Base-by-base conservation (phyloP, 2,329 filamentous ascomycete species). In the Sporothrix luriei region DNA sequence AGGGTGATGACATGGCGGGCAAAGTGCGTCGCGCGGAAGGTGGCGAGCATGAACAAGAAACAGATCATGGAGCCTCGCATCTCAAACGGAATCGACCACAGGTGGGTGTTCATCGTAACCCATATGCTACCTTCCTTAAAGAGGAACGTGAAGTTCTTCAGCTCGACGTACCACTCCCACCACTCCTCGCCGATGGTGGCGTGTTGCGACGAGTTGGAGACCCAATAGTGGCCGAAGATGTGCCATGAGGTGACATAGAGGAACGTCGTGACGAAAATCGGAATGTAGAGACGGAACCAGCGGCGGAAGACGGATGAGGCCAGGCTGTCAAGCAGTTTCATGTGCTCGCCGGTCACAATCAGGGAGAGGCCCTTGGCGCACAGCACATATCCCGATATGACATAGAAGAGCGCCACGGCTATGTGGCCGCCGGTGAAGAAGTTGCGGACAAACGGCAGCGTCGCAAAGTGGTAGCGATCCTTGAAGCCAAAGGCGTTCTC, bases 81-180 rank as follows among this genome's bases (percentile, higher is more conserved):
- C 75, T 90, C 88, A 24, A 87, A 79, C 0, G 88, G 87, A 68
- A 90, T 90, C 0, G 84, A 88, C 87, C 87, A 90, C 2, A 85
- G 75, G 72, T 90, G 88, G 38, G 81, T 82, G 73, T 88, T 87
- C 78, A 87, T 87, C 14, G 78, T 78, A 69, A 88, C 82, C 81
- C 86, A 89, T 13, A 85, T 83, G 11, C 83, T 84, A 7, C 87
- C 86, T 9, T 81, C 81, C 54, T 85, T 84, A 78, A 87, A 91
- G 51, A 90, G 76, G 75, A 89, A 91, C 77, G 84, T 91, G 79
- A 89, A 91, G 76, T 90, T 90, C 76, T 91, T 91, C 75, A 86
- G 81, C 75, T 91, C 86, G 71, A 76, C 71, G 72, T 84, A 84
- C 74, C 83, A 81, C 6, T 76, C 73, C 79, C 83, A 85, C 1